Evolutionary conservation across 1,284 basidiomycete genomes (phyloP).

Genomic region (Cutaneotrichosporon cavernicola): DNA sequence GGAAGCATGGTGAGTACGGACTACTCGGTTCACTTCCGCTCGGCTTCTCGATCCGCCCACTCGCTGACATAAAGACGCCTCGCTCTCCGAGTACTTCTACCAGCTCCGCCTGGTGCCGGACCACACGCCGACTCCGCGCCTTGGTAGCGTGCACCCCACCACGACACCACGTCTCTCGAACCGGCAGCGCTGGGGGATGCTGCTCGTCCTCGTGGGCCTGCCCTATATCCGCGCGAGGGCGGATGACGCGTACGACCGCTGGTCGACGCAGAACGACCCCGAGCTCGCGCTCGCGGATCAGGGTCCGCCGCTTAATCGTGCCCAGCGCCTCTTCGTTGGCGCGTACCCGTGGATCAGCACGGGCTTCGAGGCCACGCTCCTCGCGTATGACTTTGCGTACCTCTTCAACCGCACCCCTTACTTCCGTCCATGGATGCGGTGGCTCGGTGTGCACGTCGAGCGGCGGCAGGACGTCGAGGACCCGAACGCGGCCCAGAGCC

Average conservation of each 20-base stretch:
- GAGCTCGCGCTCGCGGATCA: constrained; percentile 21
- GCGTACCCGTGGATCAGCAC: constrained; percentile 80
- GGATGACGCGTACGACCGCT: constrained; percentile 82
- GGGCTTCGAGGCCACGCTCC: constrained; percentile 73
- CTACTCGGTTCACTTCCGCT: no score
- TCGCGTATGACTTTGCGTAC: constrained; percentile 83
- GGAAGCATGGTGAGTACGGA: constrained; percentile 64
- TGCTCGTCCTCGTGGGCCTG: constrained; percentile 77
- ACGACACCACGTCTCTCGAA: constrained; percentile 29
- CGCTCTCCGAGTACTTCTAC: constrained; percentile 52
- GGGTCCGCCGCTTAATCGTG: constrained; percentile 33
- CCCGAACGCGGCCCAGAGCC: constrained; percentile 8
- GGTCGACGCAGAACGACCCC: constrained; percentile 49
- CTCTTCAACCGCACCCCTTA: constrained; percentile 82
- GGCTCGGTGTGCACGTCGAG: constrained; percentile 69
- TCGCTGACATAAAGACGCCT: constrained; percentile 40
- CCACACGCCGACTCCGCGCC: constrained; percentile 35
- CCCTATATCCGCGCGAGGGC: constrained; percentile 87
- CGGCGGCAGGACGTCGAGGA: constrained; percentile 33
- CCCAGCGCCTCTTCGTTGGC: constrained; percentile 59
- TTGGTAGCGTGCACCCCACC: constrained; percentile 19
- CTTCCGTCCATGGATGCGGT: constrained; percentile 87
- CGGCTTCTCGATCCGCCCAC: no score
- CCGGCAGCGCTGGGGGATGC: constrained; percentile 59
- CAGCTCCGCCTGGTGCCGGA: constrained; percentile 35